Evolutionary conservation across 1,284 basidiomycete genomes (phyloP).

Genomic region (Ceratorhiza oryzae-sativae): DNA sequence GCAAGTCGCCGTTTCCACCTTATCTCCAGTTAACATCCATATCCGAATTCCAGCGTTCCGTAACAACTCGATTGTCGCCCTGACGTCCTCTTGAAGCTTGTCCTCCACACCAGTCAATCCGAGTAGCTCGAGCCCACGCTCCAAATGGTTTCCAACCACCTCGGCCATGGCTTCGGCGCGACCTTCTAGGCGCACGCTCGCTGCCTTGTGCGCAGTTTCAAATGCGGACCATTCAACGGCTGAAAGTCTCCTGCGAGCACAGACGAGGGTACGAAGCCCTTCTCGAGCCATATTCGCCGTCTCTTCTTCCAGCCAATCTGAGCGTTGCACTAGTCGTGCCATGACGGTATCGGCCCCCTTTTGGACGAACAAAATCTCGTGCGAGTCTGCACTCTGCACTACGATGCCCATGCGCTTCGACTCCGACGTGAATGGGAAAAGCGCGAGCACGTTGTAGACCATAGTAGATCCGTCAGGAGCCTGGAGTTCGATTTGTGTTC

Average conservation of each 20-base stretch:
- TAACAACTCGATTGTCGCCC: conserved; percentile 89
- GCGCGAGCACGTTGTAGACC: conserved; percentile 85
- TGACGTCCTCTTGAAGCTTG: conserved; percentile 97
- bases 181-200: conserved; percentile 78
- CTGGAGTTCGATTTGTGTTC: conserved; percentile 82
- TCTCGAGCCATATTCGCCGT: conserved; percentile 99
- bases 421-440: conserved; percentile 98
- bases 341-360: conserved; percentile 99
- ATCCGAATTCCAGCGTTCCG: conserved; percentile 98
- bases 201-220: conserved; percentile 76
- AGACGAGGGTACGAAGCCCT: conserved; percentile 91
- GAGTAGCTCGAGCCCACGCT: conserved; percentile 89
- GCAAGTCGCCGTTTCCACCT: conserved; percentile 98
- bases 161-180: conserved; percentile 80
- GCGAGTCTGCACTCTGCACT: conserved; percentile 76
- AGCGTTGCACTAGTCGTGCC: conserved; percentile 91
- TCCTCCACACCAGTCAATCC: conserved; percentile 98
- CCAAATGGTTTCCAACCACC: conserved; percentile 80
- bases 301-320: conserved; percentile 99
- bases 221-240: conserved; percentile 77
- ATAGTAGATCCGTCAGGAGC: conserved; percentile 69
- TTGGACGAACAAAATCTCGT: conserved; percentile 89
- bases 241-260: conserved; percentile 82
- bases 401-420: conserved; percentile 99
- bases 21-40: conserved; percentile 99